Evolutionary conservation across 495 filamentous ascomycete species (phyloP), one percentile per base, ranked within the genome.

Genomic region (Endocarpon pusillum): DNA sequence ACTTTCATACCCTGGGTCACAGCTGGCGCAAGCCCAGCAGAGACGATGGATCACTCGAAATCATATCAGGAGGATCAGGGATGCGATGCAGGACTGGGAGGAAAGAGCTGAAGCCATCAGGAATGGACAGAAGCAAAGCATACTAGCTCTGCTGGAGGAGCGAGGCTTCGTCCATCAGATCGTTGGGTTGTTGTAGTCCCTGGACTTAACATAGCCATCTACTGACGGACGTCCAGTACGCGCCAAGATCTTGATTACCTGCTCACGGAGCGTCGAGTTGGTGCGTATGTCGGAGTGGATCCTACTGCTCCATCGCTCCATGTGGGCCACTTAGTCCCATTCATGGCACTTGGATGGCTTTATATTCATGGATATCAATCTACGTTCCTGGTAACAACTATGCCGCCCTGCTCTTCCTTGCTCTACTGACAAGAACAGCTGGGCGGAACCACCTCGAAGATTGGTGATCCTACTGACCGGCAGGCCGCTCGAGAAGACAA

Each of bases 271-370:
- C 77, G 75, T 47, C 64, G 78, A 38, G 66, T 79, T 35, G 81
- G 79, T 20, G 73, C 74, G 33, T 99, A 99, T 48, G 78, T 79
- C 24, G 89, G 89, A 37, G 66, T 99, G 32, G 89, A 99, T 45
- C 85, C 89, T 9, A 94, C 91, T 0, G 91, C 87, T 3, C 66
- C 71, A 18, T 94, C 86, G 3, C 59, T 96, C 42, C 89, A 99
- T 50, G 62, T 96, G 35, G 89, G 89, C 20, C 85, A 99, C 52
- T 71, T 99, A 36, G 57, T 96, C 7, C 87, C 89, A 6, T 65
- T 96, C 26, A 96, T 99, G 89, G 73, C 83, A 1, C 54, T 94
- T 19, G 87, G 84, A 38, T 94, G 89, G 81, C 78, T 83, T 61
- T 91, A 87, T 49, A 60, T 92, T 24, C 70, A 85, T 55, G 87